These are phyloP conservation scores for Patellifolia procumbens DNA, from an alignment of 179 eudicot genomes.

Conservation along the genomic window DNA sequence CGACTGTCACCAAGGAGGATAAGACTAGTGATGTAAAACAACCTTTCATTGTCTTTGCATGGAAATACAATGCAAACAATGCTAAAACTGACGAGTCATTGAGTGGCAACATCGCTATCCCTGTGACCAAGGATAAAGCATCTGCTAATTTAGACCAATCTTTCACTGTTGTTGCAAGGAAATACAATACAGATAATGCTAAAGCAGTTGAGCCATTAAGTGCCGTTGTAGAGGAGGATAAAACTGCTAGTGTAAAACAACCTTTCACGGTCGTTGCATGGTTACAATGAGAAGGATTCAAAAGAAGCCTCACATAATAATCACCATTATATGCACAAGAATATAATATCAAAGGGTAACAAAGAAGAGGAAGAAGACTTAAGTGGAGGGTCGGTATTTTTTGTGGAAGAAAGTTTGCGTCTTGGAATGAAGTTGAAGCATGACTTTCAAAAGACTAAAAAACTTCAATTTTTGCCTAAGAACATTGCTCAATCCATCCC, in stretches of 20 bases:
- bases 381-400: neutral
- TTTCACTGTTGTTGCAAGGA: neutral
- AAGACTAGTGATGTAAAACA: too few species aligned
- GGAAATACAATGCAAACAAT: too few species aligned
- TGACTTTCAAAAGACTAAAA: conserved; percentile 6
- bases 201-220: too few species aligned
- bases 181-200: neutral
- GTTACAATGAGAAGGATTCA: neutral
- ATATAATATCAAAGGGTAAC: neutral
- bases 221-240: too few species aligned
- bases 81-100: too few species aligned
- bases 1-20: too few species aligned
- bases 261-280: neutral
- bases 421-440: conserved; percentile 8
- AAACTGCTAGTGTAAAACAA: too few species aligned
- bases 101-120: too few species aligned
- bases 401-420: conserved; percentile 12
- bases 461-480: neutral
- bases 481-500: neutral
- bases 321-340: neutral
- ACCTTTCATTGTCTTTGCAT: too few species aligned
- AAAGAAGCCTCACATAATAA: neutral
- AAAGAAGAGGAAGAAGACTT: neutral
- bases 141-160: neutral
- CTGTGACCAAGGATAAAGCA: neutral